Evolutionary conservation across 768 basidiomycete genomes (phyloP).

Genomic region (Cubamyces lactineus): DNA sequence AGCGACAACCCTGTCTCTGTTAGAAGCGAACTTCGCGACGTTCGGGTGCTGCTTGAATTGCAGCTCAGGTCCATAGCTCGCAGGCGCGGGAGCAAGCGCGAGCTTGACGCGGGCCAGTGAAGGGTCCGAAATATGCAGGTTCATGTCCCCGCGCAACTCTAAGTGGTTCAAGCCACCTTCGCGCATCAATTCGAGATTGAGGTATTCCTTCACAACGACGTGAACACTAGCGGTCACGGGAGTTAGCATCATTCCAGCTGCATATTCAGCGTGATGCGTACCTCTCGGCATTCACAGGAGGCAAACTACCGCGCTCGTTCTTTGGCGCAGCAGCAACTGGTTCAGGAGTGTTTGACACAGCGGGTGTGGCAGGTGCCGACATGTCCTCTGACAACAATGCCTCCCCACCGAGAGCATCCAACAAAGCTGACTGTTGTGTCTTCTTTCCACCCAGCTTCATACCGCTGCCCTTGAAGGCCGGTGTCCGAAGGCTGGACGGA

Average conservation of each 20-base stretch:
- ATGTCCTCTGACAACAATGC: conserved; percentile 59
- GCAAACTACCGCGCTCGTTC: conserved; percentile 65
- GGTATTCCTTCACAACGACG: conserved; percentile 78
- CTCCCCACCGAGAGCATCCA: conserved; percentile 87
- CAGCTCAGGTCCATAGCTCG: conserved; percentile 66
- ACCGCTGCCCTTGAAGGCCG: conserved; percentile 90
- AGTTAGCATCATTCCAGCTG: not conserved
- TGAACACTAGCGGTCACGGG: conserved; percentile 64
- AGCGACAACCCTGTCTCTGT: conserved; percentile 67
- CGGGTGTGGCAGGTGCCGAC: conserved; percentile 54
- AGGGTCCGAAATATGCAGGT: conserved; percentile 81
- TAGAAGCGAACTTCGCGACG: conserved; percentile 81
- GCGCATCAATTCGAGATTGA: conserved; percentile 80
- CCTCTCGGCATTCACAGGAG: conserved; percentile 79
- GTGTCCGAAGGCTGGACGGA: conserved; percentile 56
- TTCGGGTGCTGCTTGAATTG: conserved; percentile 99
- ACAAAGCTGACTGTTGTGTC: conserved; percentile 82
- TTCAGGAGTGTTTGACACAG: conserved; percentile 50
- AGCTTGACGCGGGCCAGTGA: conserved; percentile 73
- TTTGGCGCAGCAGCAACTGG: conserved; percentile 45
- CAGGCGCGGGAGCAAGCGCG: conserved; percentile 56
- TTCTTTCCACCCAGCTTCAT: conserved; percentile 98
- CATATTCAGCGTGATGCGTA: conserved; percentile 33
- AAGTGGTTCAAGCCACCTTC: conserved; percentile 91
- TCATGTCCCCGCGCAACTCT: conserved; percentile 95